phyloP scores from a whole-genome alignment of 176 grass and related monocot species.

The Pharus latifolius region DNA sequence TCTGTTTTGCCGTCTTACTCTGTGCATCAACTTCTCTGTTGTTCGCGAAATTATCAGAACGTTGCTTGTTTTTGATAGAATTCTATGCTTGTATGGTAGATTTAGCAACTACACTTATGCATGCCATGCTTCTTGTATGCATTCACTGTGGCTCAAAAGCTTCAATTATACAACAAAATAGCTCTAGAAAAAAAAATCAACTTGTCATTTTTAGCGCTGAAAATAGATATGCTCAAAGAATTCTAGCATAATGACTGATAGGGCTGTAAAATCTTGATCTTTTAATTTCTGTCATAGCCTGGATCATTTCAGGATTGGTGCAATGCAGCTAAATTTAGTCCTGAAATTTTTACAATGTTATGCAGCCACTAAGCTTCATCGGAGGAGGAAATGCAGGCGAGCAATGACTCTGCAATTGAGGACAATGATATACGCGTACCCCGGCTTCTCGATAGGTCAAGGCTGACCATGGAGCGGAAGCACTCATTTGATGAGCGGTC shows the following conservation, averaged over 20 bases:
- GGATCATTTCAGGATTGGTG: not conserved
- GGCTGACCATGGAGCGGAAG: slow-evolving; percentile 34
- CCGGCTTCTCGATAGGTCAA: slow-evolving; percentile 28
- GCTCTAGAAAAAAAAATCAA: no score
- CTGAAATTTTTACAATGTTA: not conserved
- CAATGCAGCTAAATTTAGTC: not conserved
- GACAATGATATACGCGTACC: slow-evolving; percentile 16
- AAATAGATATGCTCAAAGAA: no score
- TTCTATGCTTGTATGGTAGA: not conserved
- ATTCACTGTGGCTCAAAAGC: not conserved
- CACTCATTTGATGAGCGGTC: slow-evolving; percentile 39
- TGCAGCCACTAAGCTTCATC: not conserved
- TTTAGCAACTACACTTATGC: not conserved
- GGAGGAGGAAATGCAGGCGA: not conserved
- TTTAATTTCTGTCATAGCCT: no score
- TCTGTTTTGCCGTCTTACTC: no score
- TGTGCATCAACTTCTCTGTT: not conserved
- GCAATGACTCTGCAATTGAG: not conserved
- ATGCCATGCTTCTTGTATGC: not conserved
- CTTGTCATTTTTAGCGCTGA: no score
- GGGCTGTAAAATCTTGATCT: not conserved
- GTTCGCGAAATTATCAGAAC: not conserved
- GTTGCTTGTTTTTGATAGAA: not conserved
- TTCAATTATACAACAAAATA: not conserved
- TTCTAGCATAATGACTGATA: no score